Conservation (phyloP, 805 yeast genomes). For the Candida easanensis region DNA sequence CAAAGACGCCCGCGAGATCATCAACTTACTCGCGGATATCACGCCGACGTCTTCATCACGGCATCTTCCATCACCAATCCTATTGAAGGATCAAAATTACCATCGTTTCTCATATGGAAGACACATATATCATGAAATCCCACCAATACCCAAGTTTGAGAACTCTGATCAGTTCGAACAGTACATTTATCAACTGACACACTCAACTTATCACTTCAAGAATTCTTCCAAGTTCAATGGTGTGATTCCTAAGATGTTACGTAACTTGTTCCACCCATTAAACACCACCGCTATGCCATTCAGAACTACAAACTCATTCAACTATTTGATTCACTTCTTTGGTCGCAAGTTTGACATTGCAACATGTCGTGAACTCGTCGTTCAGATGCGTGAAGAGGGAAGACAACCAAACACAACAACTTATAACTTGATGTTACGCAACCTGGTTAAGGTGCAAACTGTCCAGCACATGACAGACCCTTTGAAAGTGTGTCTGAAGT, state of each 20-base stretch:
- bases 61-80: conserved; percentile 15
- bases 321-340: conserved; percentile 39
- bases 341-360: conserved; percentile 37
- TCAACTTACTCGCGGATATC: conserved; percentile 24
- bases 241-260: conserved; percentile 35
- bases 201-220: conserved; percentile 34
- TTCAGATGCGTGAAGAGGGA: conserved; percentile 37
- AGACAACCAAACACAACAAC: conserved; percentile 36
- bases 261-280: conserved; percentile 38
- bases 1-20: conserved; percentile 19
- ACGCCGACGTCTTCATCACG: conserved; percentile 23
- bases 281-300: conserved; percentile 32
- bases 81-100: conserved; percentile 4
- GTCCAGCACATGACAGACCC: conserved; percentile 30
- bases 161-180: conserved; percentile 28
- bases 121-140: conserved; percentile 32
- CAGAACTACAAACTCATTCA: conserved; percentile 33
- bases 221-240: conserved; percentile 37
- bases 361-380: conserved; percentile 37
- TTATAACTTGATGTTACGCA: conserved; percentile 36
- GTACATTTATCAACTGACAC: conserved; percentile 36
- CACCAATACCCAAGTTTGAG: conserved; percentile 33
- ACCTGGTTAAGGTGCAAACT: conserved; percentile 28
- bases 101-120: conserved; percentile 12
- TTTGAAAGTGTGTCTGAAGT: conserved; percentile 27